phyloP scores from a whole-genome alignment of 2,329 filamentous ascomycete genomes.

The Alternaria dauci region DNA sequence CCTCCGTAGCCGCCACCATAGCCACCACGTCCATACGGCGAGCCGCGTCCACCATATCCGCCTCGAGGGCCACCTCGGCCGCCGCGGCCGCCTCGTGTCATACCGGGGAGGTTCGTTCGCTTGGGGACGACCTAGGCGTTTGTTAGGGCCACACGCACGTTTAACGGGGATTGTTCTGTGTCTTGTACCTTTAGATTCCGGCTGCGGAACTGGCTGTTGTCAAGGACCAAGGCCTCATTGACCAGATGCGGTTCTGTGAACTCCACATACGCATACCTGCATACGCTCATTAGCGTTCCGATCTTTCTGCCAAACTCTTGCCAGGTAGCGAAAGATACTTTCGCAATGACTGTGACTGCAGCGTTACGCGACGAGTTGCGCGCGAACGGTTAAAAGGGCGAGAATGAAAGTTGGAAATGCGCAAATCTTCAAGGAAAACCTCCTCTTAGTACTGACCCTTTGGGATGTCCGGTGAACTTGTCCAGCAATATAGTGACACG shows the following conservation, averaged over 20 bases:
- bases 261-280: constrained; percentile 97
- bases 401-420: neutral
- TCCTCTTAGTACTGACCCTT: constrained; percentile 76
- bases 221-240: constrained; percentile 90
- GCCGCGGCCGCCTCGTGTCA: constrained; percentile 80
- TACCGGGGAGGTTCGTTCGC: constrained; percentile 94
- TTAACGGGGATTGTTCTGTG: neutral
- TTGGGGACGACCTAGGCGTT: constrained; percentile 77
- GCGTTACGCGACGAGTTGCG: constrained; percentile 3
- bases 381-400: neutral
- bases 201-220: constrained; percentile 95
- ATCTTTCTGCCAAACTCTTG: constrained; percentile 63
- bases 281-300: constrained; percentile 59
- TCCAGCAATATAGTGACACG: constrained; percentile 96
- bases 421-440: constrained; percentile 43
- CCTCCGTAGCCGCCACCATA: constrained; percentile 45
- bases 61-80: constrained; percentile 61
- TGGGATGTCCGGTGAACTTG: constrained; percentile 99
- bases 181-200: constrained; percentile 85
- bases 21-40: constrained; percentile 49
- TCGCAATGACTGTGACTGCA: constrained; percentile 5
- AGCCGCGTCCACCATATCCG: constrained; percentile 62
- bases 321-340: constrained; percentile 62
- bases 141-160: constrained; percentile 27
- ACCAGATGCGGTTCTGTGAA: constrained; percentile 95